These are phyloP conservation scores for Chalara sp. DNA, from an alignment of 2,329 filamentous ascomycete genomes.

Conservation along the genomic window DNA sequence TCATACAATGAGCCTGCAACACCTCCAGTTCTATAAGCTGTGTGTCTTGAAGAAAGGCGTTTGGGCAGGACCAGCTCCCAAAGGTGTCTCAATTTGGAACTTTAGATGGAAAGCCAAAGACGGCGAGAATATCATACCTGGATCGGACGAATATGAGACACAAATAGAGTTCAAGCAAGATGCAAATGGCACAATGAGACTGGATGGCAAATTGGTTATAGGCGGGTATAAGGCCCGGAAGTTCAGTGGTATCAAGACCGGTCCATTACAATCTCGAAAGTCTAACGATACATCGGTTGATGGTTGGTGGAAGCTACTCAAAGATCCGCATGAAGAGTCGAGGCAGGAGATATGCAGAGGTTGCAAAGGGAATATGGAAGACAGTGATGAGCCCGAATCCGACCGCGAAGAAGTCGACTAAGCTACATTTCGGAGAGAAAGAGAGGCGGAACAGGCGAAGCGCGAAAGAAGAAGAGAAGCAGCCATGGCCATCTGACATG, in stretches of 20 bases:
- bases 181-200: constrained; percentile 1
- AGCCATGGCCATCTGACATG: no score
- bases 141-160: constrained; percentile 2
- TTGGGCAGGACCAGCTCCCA: constrained; percentile 2
- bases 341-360: background rate
- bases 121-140: background rate
- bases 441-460: no score
- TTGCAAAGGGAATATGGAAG: no score
- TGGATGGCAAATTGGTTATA: constrained; percentile 1
- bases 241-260: constrained; percentile 1
- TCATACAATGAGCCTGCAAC: background rate
- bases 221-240: constrained; percentile 1
- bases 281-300: background rate
- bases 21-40: background rate
- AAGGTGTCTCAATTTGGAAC: constrained; percentile 2
- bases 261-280: background rate
- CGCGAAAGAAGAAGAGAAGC: no score
- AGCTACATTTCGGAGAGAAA: no score
- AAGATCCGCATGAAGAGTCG: constrained; percentile 1
- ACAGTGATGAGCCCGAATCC: no score
- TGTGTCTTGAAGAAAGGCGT: constrained; percentile 2
- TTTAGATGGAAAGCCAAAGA: constrained; percentile 3
- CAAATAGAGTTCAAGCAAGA: constrained; percentile 2
- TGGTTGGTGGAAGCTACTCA: constrained; percentile 1
- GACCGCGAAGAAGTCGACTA: no score